phyloP scores from a whole-genome alignment of 768 basidiomycete genomes.

The Porphyrellus cyaneotinctus region DNA sequence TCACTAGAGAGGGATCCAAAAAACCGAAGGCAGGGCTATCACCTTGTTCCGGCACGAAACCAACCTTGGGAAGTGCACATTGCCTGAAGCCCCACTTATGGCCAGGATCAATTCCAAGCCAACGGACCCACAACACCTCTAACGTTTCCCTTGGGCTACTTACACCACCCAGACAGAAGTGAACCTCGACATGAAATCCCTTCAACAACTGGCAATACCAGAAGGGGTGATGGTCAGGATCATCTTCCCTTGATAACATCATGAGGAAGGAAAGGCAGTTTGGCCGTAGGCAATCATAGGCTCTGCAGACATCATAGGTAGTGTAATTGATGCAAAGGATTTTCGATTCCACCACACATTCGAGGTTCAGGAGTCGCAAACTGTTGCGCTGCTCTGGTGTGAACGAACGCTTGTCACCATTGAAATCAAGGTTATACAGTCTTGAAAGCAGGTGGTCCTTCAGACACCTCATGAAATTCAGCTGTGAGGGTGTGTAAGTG shows the following conservation, averaged over 20 bases:
- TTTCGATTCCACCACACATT: not conserved
- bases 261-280: not conserved
- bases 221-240: not conserved
- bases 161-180: not conserved
- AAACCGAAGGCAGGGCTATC: not conserved
- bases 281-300: not conserved
- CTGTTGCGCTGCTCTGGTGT: not conserved
- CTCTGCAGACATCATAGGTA: not conserved
- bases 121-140: not conserved
- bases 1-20: not conserved
- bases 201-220: not conserved
- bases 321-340: slow-evolving; percentile 2
- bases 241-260: not conserved
- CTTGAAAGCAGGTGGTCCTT: not conserved
- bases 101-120: not conserved
- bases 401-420: not conserved
- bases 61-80: not conserved
- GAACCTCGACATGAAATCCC: not conserved
- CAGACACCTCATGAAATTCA: not conserved
- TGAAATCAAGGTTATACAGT: not conserved
- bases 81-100: not conserved
- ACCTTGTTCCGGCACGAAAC: not conserved
- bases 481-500: not conserved
- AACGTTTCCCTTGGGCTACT: not conserved
- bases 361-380: not conserved